Conservation (phyloP, 2,329 filamentous ascomycete species). For the Bipolaris bicolor region DNA sequence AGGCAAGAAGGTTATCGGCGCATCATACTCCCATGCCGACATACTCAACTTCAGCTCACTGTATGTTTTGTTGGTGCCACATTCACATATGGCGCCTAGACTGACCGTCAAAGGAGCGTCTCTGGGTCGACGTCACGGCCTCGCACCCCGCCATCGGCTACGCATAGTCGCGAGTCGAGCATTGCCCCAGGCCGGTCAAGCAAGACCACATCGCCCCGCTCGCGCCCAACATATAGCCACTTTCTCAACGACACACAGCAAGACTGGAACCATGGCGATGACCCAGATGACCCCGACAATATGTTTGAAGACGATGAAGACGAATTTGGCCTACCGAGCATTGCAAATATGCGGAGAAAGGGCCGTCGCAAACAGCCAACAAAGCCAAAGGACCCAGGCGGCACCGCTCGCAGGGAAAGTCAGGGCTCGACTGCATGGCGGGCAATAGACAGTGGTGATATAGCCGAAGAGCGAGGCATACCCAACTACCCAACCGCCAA, state of each 20-base stretch:
- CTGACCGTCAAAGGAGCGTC: slow-evolving; percentile 59
- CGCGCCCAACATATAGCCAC: slow-evolving; percentile 76
- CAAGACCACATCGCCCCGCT: slow-evolving; percentile 63
- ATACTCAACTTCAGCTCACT: slow-evolving; percentile 85
- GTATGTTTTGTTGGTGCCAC: slow-evolving; percentile 56
- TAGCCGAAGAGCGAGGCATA: slow-evolving; percentile 85
- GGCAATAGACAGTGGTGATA: slow-evolving; percentile 84
- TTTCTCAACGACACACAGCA: slow-evolving; percentile 82
- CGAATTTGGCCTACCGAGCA: slow-evolving; percentile 91
- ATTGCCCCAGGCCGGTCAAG: slow-evolving; percentile 62
- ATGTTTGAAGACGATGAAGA: slow-evolving; percentile 89
- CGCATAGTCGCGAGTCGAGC: slow-evolving; percentile 63
- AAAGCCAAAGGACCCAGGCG: slow-evolving; percentile 55
- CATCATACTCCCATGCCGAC: slow-evolving; percentile 95
- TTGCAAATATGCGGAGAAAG: slow-evolving; percentile 87
- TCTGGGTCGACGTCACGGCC: slow-evolving; percentile 70
- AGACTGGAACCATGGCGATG: slow-evolving; percentile 78
- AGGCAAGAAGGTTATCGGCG: slow-evolving; percentile 80
- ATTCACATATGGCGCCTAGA: neutral
- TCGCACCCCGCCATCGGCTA: slow-evolving; percentile 71
- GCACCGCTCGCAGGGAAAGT: slow-evolving; percentile 29
- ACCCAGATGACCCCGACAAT: slow-evolving; percentile 67
- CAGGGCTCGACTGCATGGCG: slow-evolving; percentile 54
- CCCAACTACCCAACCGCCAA: slow-evolving; percentile 86
- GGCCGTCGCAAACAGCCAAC: slow-evolving; percentile 54